Evolutionary conservation across 2,329 filamentous ascomycete species (phyloP).

Genomic region (Penicillium digitatum): DNA sequence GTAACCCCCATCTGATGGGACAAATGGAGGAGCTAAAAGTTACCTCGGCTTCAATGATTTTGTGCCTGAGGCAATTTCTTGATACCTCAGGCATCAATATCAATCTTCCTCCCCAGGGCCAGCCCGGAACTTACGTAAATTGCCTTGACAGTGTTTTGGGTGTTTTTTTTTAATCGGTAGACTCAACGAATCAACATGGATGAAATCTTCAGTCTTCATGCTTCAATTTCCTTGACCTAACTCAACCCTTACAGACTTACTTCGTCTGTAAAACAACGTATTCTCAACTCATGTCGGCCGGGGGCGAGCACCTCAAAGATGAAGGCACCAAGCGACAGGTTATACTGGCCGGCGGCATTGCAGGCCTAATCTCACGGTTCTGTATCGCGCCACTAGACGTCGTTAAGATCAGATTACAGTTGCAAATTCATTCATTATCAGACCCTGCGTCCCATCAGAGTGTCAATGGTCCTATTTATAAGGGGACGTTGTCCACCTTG

Average conservation of each 20-base stretch:
- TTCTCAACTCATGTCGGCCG: conserved; percentile 58
- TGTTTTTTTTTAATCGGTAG: conserved; percentile 12
- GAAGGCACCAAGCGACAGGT: conserved; percentile 67
- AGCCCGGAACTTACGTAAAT: conserved; percentile 17
- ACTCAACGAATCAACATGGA: conserved; percentile 3
- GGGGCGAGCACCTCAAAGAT: conserved; percentile 63
- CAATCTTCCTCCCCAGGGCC: background rate
- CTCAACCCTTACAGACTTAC: background rate
- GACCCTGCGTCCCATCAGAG: conserved; percentile 61
- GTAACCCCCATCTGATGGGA: background rate
- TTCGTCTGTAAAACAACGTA: conserved; percentile 11
- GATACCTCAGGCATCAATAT: background rate
- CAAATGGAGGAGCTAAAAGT: background rate
- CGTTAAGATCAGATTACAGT: conserved; percentile 93
- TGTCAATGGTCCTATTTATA: conserved; percentile 52
- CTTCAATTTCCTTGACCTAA: background rate
- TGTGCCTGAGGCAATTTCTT: background rate
- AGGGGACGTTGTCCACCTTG: conserved; percentile 72
- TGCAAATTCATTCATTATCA: conserved; percentile 80
- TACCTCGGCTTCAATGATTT: background rate
- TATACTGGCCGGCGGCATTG: conserved; percentile 62
- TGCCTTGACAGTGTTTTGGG: background rate
- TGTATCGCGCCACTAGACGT: conserved; percentile 93
- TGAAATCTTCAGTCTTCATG: background rate
- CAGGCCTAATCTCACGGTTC: conserved; percentile 91